Conservation (phyloP, 768 basidiomycete genomes). For the Trametes cingulata region DNA sequence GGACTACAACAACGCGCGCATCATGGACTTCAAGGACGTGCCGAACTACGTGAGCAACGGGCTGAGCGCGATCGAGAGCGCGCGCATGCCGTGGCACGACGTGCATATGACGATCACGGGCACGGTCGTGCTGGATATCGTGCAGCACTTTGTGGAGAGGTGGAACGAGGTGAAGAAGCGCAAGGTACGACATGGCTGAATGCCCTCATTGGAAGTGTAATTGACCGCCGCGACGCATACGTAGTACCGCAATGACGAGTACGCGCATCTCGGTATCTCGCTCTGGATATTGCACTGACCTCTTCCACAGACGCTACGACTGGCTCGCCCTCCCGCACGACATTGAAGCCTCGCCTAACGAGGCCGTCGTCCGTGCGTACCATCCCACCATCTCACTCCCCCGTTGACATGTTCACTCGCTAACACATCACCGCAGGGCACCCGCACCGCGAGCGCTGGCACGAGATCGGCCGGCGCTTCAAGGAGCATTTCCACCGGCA, state of each 20-base stretch:
- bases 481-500: conserved; percentile 61
- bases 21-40: conserved; percentile 83
- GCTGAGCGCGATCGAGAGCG: conserved; percentile 64
- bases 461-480: conserved; percentile 56
- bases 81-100: conserved; percentile 96
- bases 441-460: conserved; percentile 68
- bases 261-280: conserved; percentile 24
- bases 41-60: conserved; percentile 72
- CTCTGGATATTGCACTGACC: background rate
- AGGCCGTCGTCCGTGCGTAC: conserved; percentile 59
- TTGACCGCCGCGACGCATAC: too few species aligned
- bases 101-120: conserved; percentile 87
- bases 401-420: too few species aligned
- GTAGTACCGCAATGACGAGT: conserved; percentile 47
- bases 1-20: conserved; percentile 90
- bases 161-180: conserved; percentile 91
- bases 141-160: conserved; percentile 90
- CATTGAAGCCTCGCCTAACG: conserved; percentile 57
- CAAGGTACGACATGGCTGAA: conserved; percentile 49
- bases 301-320: conserved; percentile 45
- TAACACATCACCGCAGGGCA: conserved; percentile 44
- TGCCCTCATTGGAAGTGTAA: too few species aligned
- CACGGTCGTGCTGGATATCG: conserved; percentile 83
- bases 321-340: conserved; percentile 85
- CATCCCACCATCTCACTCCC: too few species aligned